A percentile compares a stretch with the other conserved stretches of the same genome.
Evolutionary conservation across 192 early-diverging fungal species (phyloP).

Genomic region (Gigaspora rosea): DNA sequence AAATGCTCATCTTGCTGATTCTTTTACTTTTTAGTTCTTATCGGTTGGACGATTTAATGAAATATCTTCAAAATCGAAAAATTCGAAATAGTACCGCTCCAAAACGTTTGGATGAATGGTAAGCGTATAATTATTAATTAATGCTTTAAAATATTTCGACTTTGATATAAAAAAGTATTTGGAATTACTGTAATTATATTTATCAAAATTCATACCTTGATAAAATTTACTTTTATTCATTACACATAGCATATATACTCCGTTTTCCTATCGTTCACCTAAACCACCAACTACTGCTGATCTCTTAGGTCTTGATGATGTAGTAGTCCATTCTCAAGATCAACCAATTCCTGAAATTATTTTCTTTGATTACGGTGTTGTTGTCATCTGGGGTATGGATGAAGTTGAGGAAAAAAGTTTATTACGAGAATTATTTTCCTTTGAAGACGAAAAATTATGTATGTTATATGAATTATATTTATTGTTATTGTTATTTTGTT

Average conservation of each 20-base stretch:
- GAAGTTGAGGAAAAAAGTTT: constrained; percentile 78
- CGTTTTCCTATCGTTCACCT: constrained; percentile 49
- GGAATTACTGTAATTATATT: too few species aligned
- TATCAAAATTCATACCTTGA: too few species aligned
- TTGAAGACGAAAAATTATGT: constrained; percentile 76
- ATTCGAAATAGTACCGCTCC: constrained; percentile 64
- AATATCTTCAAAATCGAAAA: constrained; percentile 71
- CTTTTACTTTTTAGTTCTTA: constrained; percentile 50
- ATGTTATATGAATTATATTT: constrained; percentile 38
- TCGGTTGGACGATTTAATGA: constrained; percentile 73
- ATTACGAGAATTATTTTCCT: constrained; percentile 68
- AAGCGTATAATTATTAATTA: not conserved
- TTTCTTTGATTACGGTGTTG: constrained; percentile 92
- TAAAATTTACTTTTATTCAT: too few species aligned
- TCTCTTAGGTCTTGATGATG: constrained; percentile 41
- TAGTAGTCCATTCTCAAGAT: constrained; percentile 21
- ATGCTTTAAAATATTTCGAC: too few species aligned
- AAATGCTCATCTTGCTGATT: not conserved
- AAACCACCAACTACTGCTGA: constrained; percentile 49
- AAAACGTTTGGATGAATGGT: constrained; percentile 84
- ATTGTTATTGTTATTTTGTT: not conserved
- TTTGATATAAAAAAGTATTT: not conserved
- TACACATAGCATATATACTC: constrained; percentile 51
- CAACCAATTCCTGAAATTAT: constrained; percentile 67
- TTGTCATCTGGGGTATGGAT: constrained; percentile 95